Percentiles rank a stretch among this genome's conserved stretches.
Conservation (phyloP, 345 rosid genomes). For the Gynandropsis gynandra region DNA sequence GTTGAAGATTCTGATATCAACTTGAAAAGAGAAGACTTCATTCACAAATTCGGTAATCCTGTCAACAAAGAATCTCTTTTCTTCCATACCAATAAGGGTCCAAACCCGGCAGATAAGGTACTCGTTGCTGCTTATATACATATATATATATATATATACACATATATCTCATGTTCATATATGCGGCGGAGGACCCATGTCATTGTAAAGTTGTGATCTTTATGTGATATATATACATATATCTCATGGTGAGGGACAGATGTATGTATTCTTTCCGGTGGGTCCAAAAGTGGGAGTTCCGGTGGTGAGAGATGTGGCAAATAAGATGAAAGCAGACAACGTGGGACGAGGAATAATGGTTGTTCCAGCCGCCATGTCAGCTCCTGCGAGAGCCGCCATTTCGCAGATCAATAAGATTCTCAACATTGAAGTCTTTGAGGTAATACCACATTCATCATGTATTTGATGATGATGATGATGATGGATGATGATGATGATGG, state of each 20-base stretch:
- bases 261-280: conserved; percentile 48
- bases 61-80: conserved; percentile 42
- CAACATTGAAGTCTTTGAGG: conserved; percentile 46
- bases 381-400: conserved; percentile 34
- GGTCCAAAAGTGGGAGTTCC: conserved; percentile 43
- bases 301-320: conserved; percentile 28
- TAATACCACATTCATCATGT: too few relatives aligned
- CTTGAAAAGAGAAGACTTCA: conserved; percentile 41
- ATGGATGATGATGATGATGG: too few relatives aligned
- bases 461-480: too few relatives aligned
- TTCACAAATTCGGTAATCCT: conserved; percentile 34
- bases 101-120: conserved; percentile 44
- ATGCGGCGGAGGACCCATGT: not conserved
- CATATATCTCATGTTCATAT: too few relatives aligned
- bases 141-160: not conserved
- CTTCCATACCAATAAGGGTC: conserved; percentile 24
- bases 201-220: conserved; percentile 1
- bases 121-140: not conserved
- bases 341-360: conserved; percentile 40
- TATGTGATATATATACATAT: not conserved
- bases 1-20: conserved; percentile 40
- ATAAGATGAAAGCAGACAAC: conserved; percentile 38
- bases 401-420: conserved; percentile 30
- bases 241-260: too few relatives aligned
- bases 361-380: conserved; percentile 33